Conservation (phyloP, 169 alveolate species). For the Plasmodium reichenowi region DNA sequence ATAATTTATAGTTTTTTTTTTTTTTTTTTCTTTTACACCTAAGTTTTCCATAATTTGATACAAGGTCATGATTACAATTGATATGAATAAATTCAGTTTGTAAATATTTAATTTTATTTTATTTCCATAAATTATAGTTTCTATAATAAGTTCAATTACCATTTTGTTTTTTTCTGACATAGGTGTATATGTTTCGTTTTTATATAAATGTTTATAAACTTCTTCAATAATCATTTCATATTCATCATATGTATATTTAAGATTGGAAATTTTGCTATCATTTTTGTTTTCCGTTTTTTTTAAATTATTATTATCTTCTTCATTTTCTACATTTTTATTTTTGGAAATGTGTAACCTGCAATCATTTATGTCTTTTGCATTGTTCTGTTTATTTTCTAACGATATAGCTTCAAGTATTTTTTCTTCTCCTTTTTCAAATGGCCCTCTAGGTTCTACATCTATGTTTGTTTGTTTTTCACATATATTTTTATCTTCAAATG, state of each 20-base stretch:
- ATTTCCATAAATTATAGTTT: constrained; percentile 44
- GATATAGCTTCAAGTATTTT: background rate
- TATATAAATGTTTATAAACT: constrained; percentile 27
- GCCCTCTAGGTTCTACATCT: too few species aligned
- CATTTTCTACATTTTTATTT: constrained; percentile 1
- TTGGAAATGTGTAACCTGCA: background rate
- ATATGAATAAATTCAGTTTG: constrained; percentile 53
- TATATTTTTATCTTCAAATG: too few species aligned
- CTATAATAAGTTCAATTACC: constrained; percentile 18
- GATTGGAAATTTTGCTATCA: background rate
- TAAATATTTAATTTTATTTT: constrained; percentile 43
- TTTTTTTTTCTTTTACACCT: constrained; percentile 23
- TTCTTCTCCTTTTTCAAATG: background rate
- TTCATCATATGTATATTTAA: constrained; percentile 27
- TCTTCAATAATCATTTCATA: constrained; percentile 26
- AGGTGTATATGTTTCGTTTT: background rate
- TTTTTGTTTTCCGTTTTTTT: background rate
- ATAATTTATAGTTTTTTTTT: constrained; percentile 38
- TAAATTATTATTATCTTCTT: background rate
- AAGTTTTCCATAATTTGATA: constrained; percentile 39
- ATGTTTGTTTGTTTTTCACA: background rate
- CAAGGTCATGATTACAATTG: constrained; percentile 56
- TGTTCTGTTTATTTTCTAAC: background rate
- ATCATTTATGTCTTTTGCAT: background rate
- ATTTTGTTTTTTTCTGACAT: constrained; percentile 20